phyloP scores from a whole-genome alignment of 176 grass and related monocot species.

The Zizania latifolia region DNA sequence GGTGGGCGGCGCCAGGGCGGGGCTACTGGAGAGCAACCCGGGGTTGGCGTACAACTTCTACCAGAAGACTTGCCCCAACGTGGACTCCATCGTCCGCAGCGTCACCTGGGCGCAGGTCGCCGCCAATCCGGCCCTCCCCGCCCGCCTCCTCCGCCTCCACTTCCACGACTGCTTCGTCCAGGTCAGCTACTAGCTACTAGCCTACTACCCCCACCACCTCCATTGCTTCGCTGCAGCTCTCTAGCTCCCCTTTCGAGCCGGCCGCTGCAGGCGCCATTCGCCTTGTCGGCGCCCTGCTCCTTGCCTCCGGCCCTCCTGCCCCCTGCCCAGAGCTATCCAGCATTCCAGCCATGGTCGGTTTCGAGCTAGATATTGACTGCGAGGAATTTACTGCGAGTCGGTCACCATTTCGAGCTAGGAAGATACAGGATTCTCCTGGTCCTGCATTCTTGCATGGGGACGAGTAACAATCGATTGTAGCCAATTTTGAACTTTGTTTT shows the following conservation, averaged over 20 bases:
- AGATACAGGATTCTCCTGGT: background rate
- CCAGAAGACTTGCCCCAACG: slow-evolving; percentile 39
- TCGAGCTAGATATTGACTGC: no score
- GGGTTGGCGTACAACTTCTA: slow-evolving; percentile 60
- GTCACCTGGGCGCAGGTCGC: slow-evolving; percentile 40
- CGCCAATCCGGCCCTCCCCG: slow-evolving; percentile 33
- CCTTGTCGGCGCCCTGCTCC: background rate
- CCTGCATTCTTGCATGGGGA: background rate
- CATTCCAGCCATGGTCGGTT: background rate
- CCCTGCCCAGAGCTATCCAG: no score
- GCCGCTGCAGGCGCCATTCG: background rate
- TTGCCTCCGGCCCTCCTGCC: no score
- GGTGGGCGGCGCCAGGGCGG: slow-evolving; percentile 6
- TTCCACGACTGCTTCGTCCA: slow-evolving; percentile 79
- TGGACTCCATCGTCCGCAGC: slow-evolving; percentile 29
- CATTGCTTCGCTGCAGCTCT: background rate
- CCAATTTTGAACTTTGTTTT: background rate
- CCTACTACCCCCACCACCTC: background rate
- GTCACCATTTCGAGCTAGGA: background rate
- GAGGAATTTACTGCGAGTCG: background rate
- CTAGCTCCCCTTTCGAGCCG: background rate
- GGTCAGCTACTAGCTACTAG: background rate
- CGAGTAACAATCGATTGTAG: background rate
- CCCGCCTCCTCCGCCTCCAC: slow-evolving; percentile 46
- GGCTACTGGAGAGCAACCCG: slow-evolving; percentile 39